phyloP scores from a whole-genome alignment of 129 eudicot species.

The Flaveria robusta region DNA sequence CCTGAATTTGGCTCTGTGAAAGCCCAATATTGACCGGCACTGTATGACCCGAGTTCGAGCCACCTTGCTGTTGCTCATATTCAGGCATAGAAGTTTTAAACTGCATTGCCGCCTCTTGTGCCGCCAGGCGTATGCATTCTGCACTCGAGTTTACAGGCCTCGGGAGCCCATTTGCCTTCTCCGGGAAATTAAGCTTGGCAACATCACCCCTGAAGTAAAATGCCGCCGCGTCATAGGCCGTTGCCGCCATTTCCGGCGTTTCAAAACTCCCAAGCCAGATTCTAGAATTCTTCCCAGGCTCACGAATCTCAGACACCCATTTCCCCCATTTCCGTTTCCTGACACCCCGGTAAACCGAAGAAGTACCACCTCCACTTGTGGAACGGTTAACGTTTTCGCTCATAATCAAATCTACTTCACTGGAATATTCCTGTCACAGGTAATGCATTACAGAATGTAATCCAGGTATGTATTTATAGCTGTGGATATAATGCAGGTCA shows the following conservation, averaged over 20 bases:
- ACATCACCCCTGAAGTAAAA: conserved; percentile 53
- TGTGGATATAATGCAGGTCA: conserved; percentile 27
- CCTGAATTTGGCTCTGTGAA: conserved; percentile 59
- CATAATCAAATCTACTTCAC: not conserved
- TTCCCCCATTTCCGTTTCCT: conserved; percentile 69
- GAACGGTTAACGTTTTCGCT: conserved; percentile 16
- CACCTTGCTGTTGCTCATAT: conserved; percentile 33
- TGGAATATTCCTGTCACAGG: conserved; percentile 12
- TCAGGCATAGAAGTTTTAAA: conserved; percentile 21
- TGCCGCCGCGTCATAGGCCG: conserved; percentile 58
- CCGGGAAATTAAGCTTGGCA: conserved; percentile 50
- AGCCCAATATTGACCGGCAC: conserved; percentile 49
- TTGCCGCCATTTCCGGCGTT: conserved; percentile 68
- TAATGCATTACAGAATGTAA: conserved; percentile 13
- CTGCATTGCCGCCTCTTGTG: conserved; percentile 51
- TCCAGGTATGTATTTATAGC: conserved; percentile 45
- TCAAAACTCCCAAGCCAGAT: conserved; percentile 68
- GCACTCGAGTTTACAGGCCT: conserved; percentile 49
- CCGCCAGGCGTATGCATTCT: conserved; percentile 57
- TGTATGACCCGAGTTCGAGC: conserved; percentile 36
- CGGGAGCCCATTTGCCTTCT: conserved; percentile 37
- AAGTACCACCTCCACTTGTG: conserved; percentile 39
- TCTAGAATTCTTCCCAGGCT: conserved; percentile 49
- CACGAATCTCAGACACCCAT: conserved; percentile 70
- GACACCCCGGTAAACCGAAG: conserved; percentile 50